Base-by-base conservation (phyloP, 768 basidiomycete genomes). In the Sporobolomyces roseus region DNA sequence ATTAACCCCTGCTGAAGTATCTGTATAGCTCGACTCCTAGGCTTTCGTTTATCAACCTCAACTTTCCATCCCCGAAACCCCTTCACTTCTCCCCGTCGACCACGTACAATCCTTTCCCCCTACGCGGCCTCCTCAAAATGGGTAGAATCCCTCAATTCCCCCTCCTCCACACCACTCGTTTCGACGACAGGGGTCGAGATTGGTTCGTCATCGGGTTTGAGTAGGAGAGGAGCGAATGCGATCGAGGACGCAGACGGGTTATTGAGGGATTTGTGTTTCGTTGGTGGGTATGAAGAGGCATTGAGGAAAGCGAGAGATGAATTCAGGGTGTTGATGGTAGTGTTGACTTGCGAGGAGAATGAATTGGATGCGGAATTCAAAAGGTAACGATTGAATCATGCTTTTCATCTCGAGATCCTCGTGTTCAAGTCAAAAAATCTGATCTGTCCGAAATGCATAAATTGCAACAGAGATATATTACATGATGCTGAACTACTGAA, bases 311-410 rank as follows among this genome's bases (percentile, higher is more conserved):
- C 90, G 67, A 85, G 91, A 76, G 84, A 82, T 56, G 88, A 93
- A 50, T 80, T 82, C 27, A 85, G 84, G 77, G 82, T 96, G 59
- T 87, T 87, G 0, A 90, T 91, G 74, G 84, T 93, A 3, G 79
- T 97, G 5, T 81, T 98, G 35, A 86, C 91, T 65, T 91, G 89
- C 74, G 86, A 86, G 43, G 93, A 96, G 76, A 93, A 99, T 74
- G 92, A 97, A 76, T 87, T 92, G 71, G 88, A 88, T 29, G 80
- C 85, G 2, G 87, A 86, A 70, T 97, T 97, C 81, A 93, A 93
- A 79, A 83, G 86, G 88, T 82, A 83, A 6, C 91, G 91, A 0
- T 81, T 98, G 23, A 87, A n/a, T n/a, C n/a, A n/a, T n/a, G n/a
- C n/a, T n/a, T n/a, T n/a, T n/a, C n/a, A n/a, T n/a, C n/a, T n/a